Percentiles rank a stretch among this genome's conserved stretches.
Evolutionary conservation across 805 yeast genomes (phyloP).

Genomic region (Myxozyma sirexii): DNA sequence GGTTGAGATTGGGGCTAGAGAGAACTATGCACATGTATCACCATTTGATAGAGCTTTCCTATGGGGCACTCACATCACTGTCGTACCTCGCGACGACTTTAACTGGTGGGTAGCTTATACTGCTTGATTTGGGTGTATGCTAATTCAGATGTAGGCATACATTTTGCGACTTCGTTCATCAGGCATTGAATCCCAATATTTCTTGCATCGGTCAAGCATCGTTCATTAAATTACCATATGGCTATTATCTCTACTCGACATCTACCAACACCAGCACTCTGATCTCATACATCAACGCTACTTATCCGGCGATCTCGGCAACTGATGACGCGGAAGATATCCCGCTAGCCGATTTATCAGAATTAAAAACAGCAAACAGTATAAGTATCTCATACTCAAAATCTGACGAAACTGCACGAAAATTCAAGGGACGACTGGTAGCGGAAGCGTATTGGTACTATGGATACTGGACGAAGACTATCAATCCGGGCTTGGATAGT

Average conservation of each 20-base stretch:
- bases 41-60: constrained; percentile 28
- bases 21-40: constrained; percentile 26
- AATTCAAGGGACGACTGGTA: constrained; percentile 11
- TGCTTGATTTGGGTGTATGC: neutral
- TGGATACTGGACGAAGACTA: constrained; percentile 26
- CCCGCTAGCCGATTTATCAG: neutral
- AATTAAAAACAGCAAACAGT: constrained; percentile 10
- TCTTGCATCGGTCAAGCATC: constrained; percentile 23
- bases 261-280: constrained; percentile 7
- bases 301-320: constrained; percentile 1
- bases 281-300: neutral
- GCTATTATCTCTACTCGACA: constrained; percentile 23
- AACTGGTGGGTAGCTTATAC: constrained; percentile 14
- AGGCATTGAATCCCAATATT: constrained; percentile 4
- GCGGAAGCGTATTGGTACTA: constrained; percentile 29
- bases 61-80: constrained; percentile 28
- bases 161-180: constrained; percentile 20
- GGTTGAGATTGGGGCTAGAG: constrained; percentile 24
- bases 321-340: neutral
- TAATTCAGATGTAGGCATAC: constrained; percentile 7
- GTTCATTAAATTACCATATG: constrained; percentile 27
- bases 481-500: neutral
- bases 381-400: constrained; percentile 16
- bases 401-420: constrained; percentile 4
- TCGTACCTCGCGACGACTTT: constrained; percentile 10